Evolutionary conservation across 2,329 filamentous ascomycete genomes (phyloP).

Genomic region (Scedosporium boydii): DNA sequence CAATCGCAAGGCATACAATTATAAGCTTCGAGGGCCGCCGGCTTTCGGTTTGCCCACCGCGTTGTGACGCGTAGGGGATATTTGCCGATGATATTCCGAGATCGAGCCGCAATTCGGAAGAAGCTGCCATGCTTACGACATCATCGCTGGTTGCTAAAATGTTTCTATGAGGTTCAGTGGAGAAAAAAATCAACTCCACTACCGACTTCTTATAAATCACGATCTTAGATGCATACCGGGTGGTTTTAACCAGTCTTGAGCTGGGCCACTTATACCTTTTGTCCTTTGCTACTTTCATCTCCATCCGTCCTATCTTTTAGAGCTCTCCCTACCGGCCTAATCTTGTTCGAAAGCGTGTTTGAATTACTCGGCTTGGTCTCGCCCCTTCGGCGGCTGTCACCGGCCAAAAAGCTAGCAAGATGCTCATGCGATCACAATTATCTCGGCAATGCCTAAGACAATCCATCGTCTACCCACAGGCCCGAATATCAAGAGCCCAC

Average conservation of each 20-base stretch:
- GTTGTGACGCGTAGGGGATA: no score
- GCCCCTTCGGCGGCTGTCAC: slow-evolving; percentile 1
- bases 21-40: neutral
- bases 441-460: slow-evolving; percentile 4
- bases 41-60: neutral
- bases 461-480: neutral
- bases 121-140: slow-evolving; percentile 5
- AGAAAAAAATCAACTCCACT: slow-evolving; percentile 4
- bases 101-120: neutral
- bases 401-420: neutral
- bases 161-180: slow-evolving; percentile 6
- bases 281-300: neutral
- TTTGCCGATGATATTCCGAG: slow-evolving; percentile 1
- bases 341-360: neutral
- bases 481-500: neutral
- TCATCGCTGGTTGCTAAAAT: neutral
- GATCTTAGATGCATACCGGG: neutral
- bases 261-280: neutral
- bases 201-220: slow-evolving; percentile 5
- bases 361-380: neutral
- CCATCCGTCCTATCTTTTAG: neutral
- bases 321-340: neutral
- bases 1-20: no score
- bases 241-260: slow-evolving; percentile 2
- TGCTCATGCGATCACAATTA: slow-evolving; percentile 6